Conservation (phyloP, 2,329 filamentous ascomycete species). For the Hypoxylon sp. region DNA sequence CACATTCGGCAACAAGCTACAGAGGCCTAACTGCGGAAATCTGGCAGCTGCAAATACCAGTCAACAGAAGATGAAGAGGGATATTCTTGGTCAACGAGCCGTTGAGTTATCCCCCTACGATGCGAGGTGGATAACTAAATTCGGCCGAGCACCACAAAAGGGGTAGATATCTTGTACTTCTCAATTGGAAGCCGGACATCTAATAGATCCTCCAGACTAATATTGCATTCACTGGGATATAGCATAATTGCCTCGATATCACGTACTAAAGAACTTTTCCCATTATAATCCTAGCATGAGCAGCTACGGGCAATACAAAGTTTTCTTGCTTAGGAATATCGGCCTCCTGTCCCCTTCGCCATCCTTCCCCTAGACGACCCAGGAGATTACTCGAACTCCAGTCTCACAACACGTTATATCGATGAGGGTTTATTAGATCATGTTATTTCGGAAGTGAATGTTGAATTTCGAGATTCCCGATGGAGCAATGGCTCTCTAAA, state of each 20-base stretch:
- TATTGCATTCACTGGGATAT: not conserved
- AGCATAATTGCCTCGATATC: constrained; percentile 1
- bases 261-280: not conserved
- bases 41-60: constrained; percentile 60
- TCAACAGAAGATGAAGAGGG: constrained; percentile 53
- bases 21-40: constrained; percentile 69
- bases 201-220: not conserved
- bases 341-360: too few relatives aligned
- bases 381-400: too few relatives aligned
- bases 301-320: too few relatives aligned
- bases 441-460: too few relatives aligned
- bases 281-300: not conserved
- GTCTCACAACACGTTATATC: too few relatives aligned
- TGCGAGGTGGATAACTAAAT: constrained; percentile 64
- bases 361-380: not conserved
- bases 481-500: too few relatives aligned
- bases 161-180: not conserved
- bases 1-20: constrained; percentile 69
- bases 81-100: constrained; percentile 54
- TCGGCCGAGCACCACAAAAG: constrained; percentile 51
- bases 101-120: constrained; percentile 64
- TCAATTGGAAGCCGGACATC: not conserved
- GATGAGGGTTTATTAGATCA: not conserved
- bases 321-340: too few relatives aligned
- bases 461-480: too few relatives aligned